Evolutionary conservation across 2,329 filamentous ascomycete species (phyloP), one percentile per base, ranked within the genome.

Genomic region (Rhynchosporium secalis): DNA sequence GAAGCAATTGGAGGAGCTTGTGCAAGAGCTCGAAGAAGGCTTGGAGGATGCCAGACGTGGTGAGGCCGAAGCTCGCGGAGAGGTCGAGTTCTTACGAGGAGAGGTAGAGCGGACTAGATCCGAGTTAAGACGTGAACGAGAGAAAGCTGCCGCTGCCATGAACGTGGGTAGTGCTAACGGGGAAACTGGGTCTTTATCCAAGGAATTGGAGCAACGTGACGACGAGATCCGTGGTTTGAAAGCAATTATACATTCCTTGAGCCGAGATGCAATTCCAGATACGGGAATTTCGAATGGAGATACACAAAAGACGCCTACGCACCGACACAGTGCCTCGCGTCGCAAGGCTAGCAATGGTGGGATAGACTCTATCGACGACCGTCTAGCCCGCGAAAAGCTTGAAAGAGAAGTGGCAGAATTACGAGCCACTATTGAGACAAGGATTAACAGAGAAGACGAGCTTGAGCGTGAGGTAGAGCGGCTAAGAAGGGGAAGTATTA

Each of bases 211-310:
- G 73, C 90, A 96, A 73, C 95, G 96, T 74, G 94, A 99, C 72
- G 95, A 99, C 71, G 95, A 99, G 78, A 98, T 99, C 72, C 86
- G 94, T 65, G 95, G 95, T 52, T 83, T 99, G 67, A 99, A 98
- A 77, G 94, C 95, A 48, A 98, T 99, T 73, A 98, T 99, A 64
- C 94, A 98, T 77, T 96, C 92, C 20, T 81, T 99, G 43, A 96
- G 92, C 75, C 84, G 92, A 65, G 91, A 91, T 68, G 84, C 87
- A 10, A 68, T 72, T n/a, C 72, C 72, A 47, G 73, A 75, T 56
- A 65, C 63, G 7, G 65, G 46, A 40, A 65, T 46, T 47, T 45
- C 65, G 29, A 63, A 56, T 46, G 48, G 65, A 41, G 73, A 75
- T 38, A 51, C 65, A 7, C 68, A 73, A 56, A 72, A 69, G 63